Conservation (phyloP, 345 rosid species). For the Populus alba region DNA sequence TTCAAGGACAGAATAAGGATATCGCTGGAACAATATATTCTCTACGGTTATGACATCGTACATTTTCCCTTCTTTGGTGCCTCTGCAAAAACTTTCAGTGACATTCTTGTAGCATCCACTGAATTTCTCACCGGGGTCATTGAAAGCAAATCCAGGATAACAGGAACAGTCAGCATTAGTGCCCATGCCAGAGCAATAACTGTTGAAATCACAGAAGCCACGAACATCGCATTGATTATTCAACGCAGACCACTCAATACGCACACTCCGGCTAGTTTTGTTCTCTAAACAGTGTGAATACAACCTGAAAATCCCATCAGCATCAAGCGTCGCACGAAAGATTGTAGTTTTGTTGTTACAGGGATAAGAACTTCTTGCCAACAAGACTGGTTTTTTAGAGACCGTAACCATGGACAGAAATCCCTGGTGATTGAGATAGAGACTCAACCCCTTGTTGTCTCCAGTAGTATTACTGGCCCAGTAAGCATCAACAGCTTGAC, state of each 20-base stretch:
- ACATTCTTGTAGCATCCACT: neutral
- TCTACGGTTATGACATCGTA: neutral
- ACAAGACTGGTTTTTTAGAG: no score
- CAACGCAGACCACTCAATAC: no score
- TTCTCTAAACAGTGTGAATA: no score
- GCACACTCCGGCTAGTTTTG: no score
- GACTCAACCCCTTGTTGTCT: neutral
- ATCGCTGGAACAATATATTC: neutral
- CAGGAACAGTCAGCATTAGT: neutral
- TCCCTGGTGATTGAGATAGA: conserved; percentile 13
- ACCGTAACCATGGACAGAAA: neutral
- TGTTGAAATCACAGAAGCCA: conserved; percentile 26
- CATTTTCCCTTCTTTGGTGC: neutral
- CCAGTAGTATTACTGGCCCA: no score
- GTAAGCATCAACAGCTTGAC: no score
- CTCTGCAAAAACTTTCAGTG: conserved; percentile 4
- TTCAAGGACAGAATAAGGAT: neutral
- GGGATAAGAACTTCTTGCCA: no score
- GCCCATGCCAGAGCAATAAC: conserved; percentile 15
- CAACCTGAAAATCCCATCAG: no score
- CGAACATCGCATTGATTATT: conserved; percentile 3
- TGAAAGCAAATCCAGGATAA: conserved; percentile 6
- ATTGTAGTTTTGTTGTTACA: no score
- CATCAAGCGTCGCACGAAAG: no score
- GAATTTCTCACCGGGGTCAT: neutral